phyloP scores from a whole-genome alignment of 2,329 filamentous ascomycete genomes.

The Aspergillus fischeri region DNA sequence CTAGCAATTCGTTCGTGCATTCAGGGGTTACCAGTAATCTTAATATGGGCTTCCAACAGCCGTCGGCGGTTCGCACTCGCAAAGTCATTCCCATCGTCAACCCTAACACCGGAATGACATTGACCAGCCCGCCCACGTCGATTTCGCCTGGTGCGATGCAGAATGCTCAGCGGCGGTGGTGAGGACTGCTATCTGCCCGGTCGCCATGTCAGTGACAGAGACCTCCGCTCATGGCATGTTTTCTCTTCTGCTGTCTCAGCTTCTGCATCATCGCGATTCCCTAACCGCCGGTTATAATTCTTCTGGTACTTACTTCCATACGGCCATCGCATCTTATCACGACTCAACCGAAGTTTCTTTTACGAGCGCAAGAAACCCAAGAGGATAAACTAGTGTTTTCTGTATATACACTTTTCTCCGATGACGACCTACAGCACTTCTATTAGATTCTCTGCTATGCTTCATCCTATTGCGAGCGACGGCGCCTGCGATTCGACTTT shows the following conservation, averaged over 20 bases:
- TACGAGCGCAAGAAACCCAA: constrained; percentile 23
- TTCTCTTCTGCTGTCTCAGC: constrained; percentile 22
- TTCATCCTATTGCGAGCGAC: constrained; percentile 39
- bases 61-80: constrained; percentile 78
- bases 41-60: constrained; percentile 84
- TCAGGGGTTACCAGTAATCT: constrained; percentile 61
- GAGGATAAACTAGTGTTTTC: constrained; percentile 28
- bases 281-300: constrained; percentile 35
- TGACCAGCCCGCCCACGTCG: constrained; percentile 80
- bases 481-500: constrained; percentile 38
- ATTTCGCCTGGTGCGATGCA: constrained; percentile 64
- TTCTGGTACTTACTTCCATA: constrained; percentile 26
- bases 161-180: constrained; percentile 42
- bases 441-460: constrained; percentile 32
- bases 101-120: constrained; percentile 80
- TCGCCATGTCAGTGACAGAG: constrained; percentile 19
- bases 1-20: constrained; percentile 56
- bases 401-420: constrained; percentile 34
- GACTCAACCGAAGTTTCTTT: constrained; percentile 25
- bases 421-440: constrained; percentile 33
- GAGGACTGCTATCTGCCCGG: constrained; percentile 21
- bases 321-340: constrained; percentile 23
- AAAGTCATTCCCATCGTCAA: constrained; percentile 98
- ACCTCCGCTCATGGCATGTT: constrained; percentile 30
- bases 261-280: constrained; percentile 36